Base-by-base conservation (phyloP, 2,329 filamentous ascomycete species). In the Tolypocladium nubicola region DNA sequence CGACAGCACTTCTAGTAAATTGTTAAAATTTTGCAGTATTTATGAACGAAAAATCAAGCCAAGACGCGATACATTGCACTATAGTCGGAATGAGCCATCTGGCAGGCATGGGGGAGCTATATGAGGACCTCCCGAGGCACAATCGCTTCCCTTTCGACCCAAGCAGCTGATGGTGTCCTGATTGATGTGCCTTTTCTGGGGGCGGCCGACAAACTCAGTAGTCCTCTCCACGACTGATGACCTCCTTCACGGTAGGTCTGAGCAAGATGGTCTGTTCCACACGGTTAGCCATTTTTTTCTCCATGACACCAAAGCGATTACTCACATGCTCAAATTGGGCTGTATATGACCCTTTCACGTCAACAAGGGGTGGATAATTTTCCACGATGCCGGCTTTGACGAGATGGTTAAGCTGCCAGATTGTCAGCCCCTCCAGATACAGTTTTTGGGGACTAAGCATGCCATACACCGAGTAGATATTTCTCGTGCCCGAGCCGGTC, bases 401-500 rank as follows among this genome's bases (percentile, higher is more conserved):
- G 47, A 97, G 80, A 67, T 86, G 93, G 75, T 95, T 96, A 71
- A 97, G 77, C 87, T 90, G 38, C 26, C 54, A 9, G 30, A 14
- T 35, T 5, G 57, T 57, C 47, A 50, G 39, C 45, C 37, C 5
- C 4, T 16, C 5, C 21, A 19, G 19, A 19, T 2, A 33, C 30
- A 2, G 33, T 2, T 2, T 19, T 8, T 4, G 16, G 11, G 1
- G 30, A 52, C 30, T 23, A 74, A 26, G n/a, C 33, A 56, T 33
- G 30, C 8, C 85, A 72, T 77, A 93, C 88, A 50, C 92, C 92
- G 8, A 96, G 79, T 39, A 96, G 81, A 69, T 97, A 97, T 73
- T 96, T 96, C 61, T 97, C 90, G 71, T 95, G 89, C 35, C 92
- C 92, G n/a, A 97, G 74, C 56, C 92, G 87, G 74, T 97, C 92